Evolutionary conservation across 2,329 filamentous ascomycete genomes (phyloP).

Genomic region (Talaromyces sp.): DNA sequence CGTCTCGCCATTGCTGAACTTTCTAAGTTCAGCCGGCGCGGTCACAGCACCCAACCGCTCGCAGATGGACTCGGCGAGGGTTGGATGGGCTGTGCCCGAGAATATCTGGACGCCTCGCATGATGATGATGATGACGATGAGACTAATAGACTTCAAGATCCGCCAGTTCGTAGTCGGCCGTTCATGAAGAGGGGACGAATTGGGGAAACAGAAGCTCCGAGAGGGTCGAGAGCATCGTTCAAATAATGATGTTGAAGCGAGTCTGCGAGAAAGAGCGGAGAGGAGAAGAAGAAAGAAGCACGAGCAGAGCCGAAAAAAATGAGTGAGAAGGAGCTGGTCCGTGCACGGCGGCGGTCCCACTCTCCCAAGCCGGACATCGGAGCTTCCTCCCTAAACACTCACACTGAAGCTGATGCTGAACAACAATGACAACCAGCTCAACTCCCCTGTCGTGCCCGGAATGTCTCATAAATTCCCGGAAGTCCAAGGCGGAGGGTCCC

Average conservation of each 20-base stretch:
- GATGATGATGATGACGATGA: constrained; percentile 18
- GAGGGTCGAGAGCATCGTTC: constrained; percentile 15
- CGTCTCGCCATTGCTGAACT: constrained; percentile 68
- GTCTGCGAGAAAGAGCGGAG: constrained; percentile 2
- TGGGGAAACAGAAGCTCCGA: constrained; percentile 8
- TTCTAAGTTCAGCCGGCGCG: constrained; percentile 57
- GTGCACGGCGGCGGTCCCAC: constrained; percentile 5
- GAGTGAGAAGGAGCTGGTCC: constrained; percentile 3
- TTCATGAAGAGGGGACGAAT: constrained; percentile 7
- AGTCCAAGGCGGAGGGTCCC: constrained; percentile 82
- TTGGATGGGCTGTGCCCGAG: constrained; percentile 61
- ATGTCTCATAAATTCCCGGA: constrained; percentile 63
- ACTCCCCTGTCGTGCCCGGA: neutral
- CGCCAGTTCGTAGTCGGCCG: constrained; percentile 3
- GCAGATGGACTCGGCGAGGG: constrained; percentile 61
- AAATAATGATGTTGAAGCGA: constrained; percentile 1
- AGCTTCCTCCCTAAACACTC: neutral
- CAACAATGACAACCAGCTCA: neutral
- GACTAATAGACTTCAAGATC: neutral
- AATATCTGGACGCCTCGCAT: constrained; percentile 68
- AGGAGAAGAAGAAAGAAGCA: constrained; percentile 8
- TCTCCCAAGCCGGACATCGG: neutral
- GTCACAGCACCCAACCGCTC: constrained; percentile 59
- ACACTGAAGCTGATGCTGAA: neutral
- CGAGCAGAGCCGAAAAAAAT: constrained; percentile 16